phyloP scores from a whole-genome alignment of 495 filamentous ascomycete genomes.

The Penicillium manginii region DNA sequence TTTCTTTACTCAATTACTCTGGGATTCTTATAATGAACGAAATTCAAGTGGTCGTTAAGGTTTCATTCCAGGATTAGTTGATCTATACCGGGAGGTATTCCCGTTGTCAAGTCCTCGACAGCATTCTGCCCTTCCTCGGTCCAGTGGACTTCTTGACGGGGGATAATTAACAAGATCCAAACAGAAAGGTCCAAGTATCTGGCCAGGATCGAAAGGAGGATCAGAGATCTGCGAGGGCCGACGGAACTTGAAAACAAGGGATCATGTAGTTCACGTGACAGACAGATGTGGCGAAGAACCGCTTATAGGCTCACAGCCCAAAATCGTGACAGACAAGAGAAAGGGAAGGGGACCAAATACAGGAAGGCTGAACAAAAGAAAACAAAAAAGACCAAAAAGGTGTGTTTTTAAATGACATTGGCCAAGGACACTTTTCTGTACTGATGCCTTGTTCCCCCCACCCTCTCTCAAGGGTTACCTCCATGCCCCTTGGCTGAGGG shows the following conservation, averaged over 20 bases:
- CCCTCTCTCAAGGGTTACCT: slow-evolving; percentile 31
- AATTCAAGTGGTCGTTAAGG: slow-evolving; percentile 21
- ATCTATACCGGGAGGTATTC: slow-evolving; percentile 24
- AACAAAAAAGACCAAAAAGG: slow-evolving; percentile 31
- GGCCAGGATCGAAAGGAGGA: slow-evolving; percentile 13
- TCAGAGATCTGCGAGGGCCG: slow-evolving; percentile 8
- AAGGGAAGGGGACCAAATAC: slow-evolving; percentile 19
- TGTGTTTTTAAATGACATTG: slow-evolving; percentile 9
- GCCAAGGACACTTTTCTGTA: slow-evolving; percentile 6
- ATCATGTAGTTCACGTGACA: slow-evolving; percentile 35
- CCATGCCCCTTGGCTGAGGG: slow-evolving; percentile 71
- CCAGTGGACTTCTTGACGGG: background rate
- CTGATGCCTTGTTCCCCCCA: background rate
- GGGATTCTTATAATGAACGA: background rate
- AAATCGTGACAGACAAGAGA: slow-evolving; percentile 26
- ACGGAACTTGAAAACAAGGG: slow-evolving; percentile 25
- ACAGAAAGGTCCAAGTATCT: slow-evolving; percentile 8
- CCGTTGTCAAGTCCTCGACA: slow-evolving; percentile 15
- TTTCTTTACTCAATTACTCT: slow-evolving; percentile 3
- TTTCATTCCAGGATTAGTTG: slow-evolving; percentile 35
- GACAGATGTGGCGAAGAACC: slow-evolving; percentile 34
- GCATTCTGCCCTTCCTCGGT: background rate
- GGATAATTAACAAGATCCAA: slow-evolving; percentile 2
- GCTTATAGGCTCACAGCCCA: slow-evolving; percentile 41
- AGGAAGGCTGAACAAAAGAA: slow-evolving; percentile 27